phyloP scores from a whole-genome alignment of 768 basidiomycete species.

The Suillus paluster region DNA sequence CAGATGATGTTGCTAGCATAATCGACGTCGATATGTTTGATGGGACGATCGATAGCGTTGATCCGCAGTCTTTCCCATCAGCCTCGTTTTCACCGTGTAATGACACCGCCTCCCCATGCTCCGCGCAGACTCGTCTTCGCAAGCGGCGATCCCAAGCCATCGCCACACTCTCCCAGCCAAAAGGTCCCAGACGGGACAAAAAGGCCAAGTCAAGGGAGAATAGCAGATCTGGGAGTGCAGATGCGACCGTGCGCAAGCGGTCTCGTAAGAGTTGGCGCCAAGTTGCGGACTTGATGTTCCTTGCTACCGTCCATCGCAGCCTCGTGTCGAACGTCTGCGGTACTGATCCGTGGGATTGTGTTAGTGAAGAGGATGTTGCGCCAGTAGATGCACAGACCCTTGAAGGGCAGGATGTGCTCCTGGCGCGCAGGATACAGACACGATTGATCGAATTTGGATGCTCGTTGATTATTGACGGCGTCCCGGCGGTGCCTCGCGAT shows the following conservation, averaged over 20 bases:
- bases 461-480: neutral
- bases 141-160: conserved; percentile 41
- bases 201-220: conserved; percentile 8
- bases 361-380: conserved; percentile 6
- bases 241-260: conserved; percentile 28
- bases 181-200: conserved; percentile 6
- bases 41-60: conserved; percentile 19
- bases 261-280: conserved; percentile 36
- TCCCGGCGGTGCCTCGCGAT: neutral
- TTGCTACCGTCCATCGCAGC: conserved; percentile 41
- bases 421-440: conserved; percentile 38
- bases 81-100: conserved; percentile 3
- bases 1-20: conserved; percentile 17
- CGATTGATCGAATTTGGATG: conserved; percentile 38
- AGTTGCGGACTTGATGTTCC: conserved; percentile 40
- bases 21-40: conserved; percentile 33
- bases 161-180: conserved; percentile 28
- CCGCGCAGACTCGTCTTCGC: conserved; percentile 24
- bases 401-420: conserved; percentile 36
- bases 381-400: conserved; percentile 12
- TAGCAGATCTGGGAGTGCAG: conserved; percentile 7
- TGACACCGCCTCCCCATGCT: conserved; percentile 10
- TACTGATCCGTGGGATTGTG: conserved; percentile 21
- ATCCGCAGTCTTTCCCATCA: conserved; percentile 7
- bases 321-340: conserved; percentile 20